Evolutionary conservation across 2,329 filamentous ascomycete species (phyloP).

Genomic region (Fusarium lyarnte): DNA sequence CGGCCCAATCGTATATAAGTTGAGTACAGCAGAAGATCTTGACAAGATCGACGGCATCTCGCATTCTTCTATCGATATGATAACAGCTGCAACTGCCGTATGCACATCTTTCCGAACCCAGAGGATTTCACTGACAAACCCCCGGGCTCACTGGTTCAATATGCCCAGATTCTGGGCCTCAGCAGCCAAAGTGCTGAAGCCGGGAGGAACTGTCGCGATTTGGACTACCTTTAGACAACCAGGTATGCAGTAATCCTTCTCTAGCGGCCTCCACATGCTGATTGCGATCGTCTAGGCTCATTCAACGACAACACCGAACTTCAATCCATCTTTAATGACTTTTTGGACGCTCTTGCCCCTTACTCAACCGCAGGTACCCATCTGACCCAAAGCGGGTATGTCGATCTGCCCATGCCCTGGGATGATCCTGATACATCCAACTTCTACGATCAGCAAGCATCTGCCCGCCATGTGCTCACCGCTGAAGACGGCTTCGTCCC

Average conservation of each 20-base stretch:
- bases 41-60: not conserved
- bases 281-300: fast-evolving
- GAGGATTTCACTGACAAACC: fast-evolving
- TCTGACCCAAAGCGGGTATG: not conserved
- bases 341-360: not conserved
- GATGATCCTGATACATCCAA: not conserved
- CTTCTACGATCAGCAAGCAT: not conserved
- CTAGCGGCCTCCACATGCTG: fast-evolving
- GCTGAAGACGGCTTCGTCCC: not conserved
- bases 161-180: constrained; percentile 9
- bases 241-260: fast-evolving
- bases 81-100: constrained; percentile 11
- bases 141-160: constrained; percentile 1
- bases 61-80: not conserved
- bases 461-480: not conserved
- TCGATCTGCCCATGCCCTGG: constrained; percentile 7
- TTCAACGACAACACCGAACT: not conserved
- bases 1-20: fast-evolving
- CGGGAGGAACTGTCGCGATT: constrained; percentile 1
- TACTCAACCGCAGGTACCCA: not conserved
- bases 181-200: not conserved
- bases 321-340: not conserved
- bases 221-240: not conserved
- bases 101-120: fast-evolving
- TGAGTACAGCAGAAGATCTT: not conserved